These are phyloP conservation scores for Penicillium turbatum DNA, from an alignment of 495 filamentous ascomycete species.

Conservation along the genomic window DNA sequence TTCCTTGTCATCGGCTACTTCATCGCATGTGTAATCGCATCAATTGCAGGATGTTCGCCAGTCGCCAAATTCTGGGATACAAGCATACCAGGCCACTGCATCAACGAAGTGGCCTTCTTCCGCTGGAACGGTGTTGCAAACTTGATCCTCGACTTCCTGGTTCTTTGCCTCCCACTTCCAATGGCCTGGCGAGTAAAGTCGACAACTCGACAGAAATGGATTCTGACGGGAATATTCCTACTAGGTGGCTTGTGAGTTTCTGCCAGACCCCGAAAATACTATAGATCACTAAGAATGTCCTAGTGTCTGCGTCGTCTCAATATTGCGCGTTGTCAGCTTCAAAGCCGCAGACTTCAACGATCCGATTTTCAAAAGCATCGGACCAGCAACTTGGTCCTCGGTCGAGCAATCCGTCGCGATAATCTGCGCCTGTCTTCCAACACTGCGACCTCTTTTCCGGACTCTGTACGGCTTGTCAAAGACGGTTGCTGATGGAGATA, in stretches of 20 bases:
- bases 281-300: background rate
- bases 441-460: slow-evolving; percentile 31
- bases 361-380: slow-evolving; percentile 18
- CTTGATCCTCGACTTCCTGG: slow-evolving; percentile 41
- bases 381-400: slow-evolving; percentile 45
- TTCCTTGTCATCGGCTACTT: slow-evolving; percentile 37
- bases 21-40: slow-evolving; percentile 19
- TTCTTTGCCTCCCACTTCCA: slow-evolving; percentile 42
- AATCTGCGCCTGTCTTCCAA: slow-evolving; percentile 47
- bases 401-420: slow-evolving; percentile 51
- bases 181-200: slow-evolving; percentile 36
- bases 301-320: slow-evolving; percentile 29
- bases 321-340: slow-evolving; percentile 19
- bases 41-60: slow-evolving; percentile 21
- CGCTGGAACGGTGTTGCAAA: slow-evolving; percentile 44
- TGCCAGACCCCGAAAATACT: background rate
- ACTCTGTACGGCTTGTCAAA: slow-evolving; percentile 9
- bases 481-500: background rate
- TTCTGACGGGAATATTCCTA: slow-evolving; percentile 32
- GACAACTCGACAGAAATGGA: slow-evolving; percentile 26
- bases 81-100: slow-evolving; percentile 28
- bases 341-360: slow-evolving; percentile 6
- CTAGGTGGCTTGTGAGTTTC: slow-evolving; percentile 32
- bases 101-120: slow-evolving; percentile 41
- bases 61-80: slow-evolving; percentile 24